phyloP scores from a whole-genome alignment of 306 rosid species.

The Hippophae tibetana region DNA sequence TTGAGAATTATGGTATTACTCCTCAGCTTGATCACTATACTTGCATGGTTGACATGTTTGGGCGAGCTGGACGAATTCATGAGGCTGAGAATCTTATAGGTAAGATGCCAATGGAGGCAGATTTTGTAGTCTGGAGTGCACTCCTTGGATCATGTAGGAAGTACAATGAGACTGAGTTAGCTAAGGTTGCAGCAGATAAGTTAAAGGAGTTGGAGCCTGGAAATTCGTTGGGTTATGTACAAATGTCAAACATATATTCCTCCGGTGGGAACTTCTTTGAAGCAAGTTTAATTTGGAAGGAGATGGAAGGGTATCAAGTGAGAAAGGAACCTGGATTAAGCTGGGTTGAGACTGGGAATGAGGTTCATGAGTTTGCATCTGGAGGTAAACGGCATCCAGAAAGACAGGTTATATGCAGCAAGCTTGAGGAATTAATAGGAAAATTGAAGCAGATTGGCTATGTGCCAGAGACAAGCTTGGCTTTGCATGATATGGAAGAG shows the following conservation, averaged over 20 bases:
- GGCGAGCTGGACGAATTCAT: slow-evolving; percentile 59
- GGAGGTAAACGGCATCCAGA: slow-evolving; percentile 59
- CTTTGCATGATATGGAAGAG: slow-evolving; percentile 56
- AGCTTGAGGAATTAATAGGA: slow-evolving; percentile 51
- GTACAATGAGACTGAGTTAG: slow-evolving; percentile 56
- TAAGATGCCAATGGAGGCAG: slow-evolving; percentile 77
- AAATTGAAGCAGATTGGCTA: slow-evolving; percentile 69
- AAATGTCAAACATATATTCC: slow-evolving; percentile 71
- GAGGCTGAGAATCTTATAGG: slow-evolving; percentile 58
- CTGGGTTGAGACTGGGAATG: slow-evolving; percentile 67
- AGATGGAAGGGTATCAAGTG: slow-evolving; percentile 64
- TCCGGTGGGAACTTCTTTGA: slow-evolving; percentile 49
- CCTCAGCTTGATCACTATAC: slow-evolving; percentile 76
- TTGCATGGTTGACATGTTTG: slow-evolving; percentile 84
- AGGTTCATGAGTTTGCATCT: slow-evolving; percentile 73
- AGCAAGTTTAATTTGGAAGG: slow-evolving; percentile 55
- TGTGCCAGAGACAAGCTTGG: slow-evolving; percentile 56
- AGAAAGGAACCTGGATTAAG: slow-evolving; percentile 86
- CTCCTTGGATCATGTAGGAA: slow-evolving; percentile 83
- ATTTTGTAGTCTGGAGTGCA: slow-evolving; percentile 84
- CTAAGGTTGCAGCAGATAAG: slow-evolving; percentile 63
- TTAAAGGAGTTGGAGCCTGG: slow-evolving; percentile 54
- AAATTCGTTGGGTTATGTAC: slow-evolving; percentile 61
- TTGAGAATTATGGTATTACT: slow-evolving; percentile 29
- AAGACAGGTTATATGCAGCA: slow-evolving; percentile 31